These are phyloP conservation scores for Mortierella hygrophila DNA, from an alignment of 192 early-diverging fungal genomes.

Conservation along the genomic window DNA sequence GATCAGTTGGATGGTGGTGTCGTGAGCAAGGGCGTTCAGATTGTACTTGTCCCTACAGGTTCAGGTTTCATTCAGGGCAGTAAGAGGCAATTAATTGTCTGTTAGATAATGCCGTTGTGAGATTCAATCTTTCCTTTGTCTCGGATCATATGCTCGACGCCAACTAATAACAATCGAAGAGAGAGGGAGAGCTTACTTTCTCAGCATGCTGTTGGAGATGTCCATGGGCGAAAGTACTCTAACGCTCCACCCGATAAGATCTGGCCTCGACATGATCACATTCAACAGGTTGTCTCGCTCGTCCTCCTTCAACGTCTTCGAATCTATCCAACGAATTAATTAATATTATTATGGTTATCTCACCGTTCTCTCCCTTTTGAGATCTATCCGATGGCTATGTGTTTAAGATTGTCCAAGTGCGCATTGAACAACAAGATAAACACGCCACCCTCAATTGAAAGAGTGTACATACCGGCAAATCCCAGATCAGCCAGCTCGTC, in stretches of 20 bases:
- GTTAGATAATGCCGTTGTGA: not conserved
- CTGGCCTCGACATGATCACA: conserved; percentile 64
- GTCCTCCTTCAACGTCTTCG: conserved; percentile 90
- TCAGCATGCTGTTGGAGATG: conserved; percentile 93
- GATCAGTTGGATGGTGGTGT: conserved; percentile 92
- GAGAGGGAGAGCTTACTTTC: conserved; percentile 61
- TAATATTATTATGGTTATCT: not conserved
- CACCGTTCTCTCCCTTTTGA: conserved; percentile 8
- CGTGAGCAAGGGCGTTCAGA: conserved; percentile 93
- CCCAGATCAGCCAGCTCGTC: conserved; percentile 78
- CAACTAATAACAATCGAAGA: not conserved
- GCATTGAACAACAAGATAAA: not conserved
- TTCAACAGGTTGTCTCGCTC: conserved; percentile 80
- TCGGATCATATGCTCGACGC: no score
- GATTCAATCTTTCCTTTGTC: not conserved
- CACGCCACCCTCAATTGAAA: not conserved
- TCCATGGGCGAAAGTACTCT: conserved; percentile 88
- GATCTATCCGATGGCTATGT: not conserved
- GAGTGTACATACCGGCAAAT: conserved; percentile 75
- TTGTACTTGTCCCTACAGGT: conserved; percentile 83
- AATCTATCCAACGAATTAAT: conserved; percentile 71
- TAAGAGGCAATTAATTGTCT: not conserved
- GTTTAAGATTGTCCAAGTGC: not conserved
- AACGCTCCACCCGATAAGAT: conserved; percentile 89
- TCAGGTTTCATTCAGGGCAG: not conserved